phyloP scores from a whole-genome alignment of 208 protist genomes.

The Histomonas meleagridis region DNA sequence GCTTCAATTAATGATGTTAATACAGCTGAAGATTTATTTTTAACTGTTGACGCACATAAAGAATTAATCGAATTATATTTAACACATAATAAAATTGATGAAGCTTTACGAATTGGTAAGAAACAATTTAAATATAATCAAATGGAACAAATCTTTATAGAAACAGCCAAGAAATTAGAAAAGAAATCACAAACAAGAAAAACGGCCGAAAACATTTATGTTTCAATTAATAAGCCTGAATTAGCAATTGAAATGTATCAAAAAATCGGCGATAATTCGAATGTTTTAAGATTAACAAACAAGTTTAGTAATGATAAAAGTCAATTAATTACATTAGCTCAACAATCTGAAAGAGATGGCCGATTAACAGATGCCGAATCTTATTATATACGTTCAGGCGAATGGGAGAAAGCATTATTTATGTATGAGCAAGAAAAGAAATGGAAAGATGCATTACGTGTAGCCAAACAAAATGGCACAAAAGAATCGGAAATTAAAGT shows the following conservation, averaged over 20 bases:
- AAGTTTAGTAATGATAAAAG: background rate
- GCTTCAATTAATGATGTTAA: background rate
- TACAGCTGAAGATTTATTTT: conserved; percentile 11
- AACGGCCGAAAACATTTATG: background rate
- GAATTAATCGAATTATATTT: conserved; percentile 28
- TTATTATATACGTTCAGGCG: background rate
- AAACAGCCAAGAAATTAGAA: background rate
- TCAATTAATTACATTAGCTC: background rate
- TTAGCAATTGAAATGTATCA: conserved; percentile 18
- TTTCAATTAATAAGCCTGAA: background rate
- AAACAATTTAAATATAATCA: background rate
- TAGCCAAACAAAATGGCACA: background rate
- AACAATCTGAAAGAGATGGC: background rate
- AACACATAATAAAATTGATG: background rate
- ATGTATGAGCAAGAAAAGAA: conserved; percentile 34
- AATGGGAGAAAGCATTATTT: conserved; percentile 4
- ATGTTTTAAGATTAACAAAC: background rate
- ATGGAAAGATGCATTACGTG: conserved; percentile 13
- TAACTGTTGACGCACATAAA: background rate
- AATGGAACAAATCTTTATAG: background rate
- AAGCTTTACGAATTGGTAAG: background rate
- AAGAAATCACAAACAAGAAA: background rate
- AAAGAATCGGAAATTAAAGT: background rate
- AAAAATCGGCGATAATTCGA: background rate
- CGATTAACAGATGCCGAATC: background rate